These are phyloP conservation scores for Imleria badia DNA, from an alignment of 768 basidiomycete genomes.

Conservation along the genomic window DNA sequence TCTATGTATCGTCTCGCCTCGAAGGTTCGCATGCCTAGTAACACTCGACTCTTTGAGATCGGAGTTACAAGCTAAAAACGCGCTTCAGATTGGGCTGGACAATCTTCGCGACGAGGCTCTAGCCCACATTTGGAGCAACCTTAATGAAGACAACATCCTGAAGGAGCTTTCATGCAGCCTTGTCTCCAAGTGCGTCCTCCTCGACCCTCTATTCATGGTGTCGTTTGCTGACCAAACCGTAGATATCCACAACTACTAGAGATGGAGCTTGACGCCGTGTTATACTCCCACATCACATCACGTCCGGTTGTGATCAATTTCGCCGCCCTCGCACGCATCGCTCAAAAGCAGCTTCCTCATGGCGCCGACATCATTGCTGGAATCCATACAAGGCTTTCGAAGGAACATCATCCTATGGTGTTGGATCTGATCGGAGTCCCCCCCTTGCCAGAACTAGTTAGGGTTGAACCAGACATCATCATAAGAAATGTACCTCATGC, in stretches of 20 bases:
- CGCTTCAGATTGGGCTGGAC: conserved; percentile 20
- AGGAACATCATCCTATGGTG: not conserved
- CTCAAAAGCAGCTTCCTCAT: conserved; percentile 14
- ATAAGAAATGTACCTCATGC: too few relatives aligned
- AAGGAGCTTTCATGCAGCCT: conserved; percentile 20
- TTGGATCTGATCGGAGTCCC: too few relatives aligned
- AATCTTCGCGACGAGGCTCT: conserved; percentile 15
- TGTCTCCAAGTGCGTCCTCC: conserved; percentile 12
- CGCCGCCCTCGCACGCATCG: conserved; percentile 12
- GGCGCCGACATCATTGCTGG: conserved; percentile 21
- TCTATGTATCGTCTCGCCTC: conserved; percentile 44
- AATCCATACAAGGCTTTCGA: conserved; percentile 15
- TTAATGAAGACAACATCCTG: conserved; percentile 19
- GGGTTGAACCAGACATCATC: too few relatives aligned
- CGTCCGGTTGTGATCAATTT: conserved; percentile 7
- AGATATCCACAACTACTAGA: conserved; percentile 17
- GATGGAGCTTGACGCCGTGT: conserved; percentile 24
- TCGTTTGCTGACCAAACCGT: not conserved
- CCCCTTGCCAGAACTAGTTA: too few relatives aligned
- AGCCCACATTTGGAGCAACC: conserved; percentile 8
- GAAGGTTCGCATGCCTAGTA: conserved; percentile 27
- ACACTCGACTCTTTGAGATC: too few relatives aligned
- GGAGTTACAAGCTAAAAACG: not conserved
- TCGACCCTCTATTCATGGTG: not conserved
- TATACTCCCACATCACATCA: conserved; percentile 15